A percentile compares a stretch with the other conserved stretches of the same genome.
These are phyloP conservation scores for Calonectria pteridis DNA, from an alignment of 2,329 filamentous ascomycete species.

Conservation along the genomic window DNA sequence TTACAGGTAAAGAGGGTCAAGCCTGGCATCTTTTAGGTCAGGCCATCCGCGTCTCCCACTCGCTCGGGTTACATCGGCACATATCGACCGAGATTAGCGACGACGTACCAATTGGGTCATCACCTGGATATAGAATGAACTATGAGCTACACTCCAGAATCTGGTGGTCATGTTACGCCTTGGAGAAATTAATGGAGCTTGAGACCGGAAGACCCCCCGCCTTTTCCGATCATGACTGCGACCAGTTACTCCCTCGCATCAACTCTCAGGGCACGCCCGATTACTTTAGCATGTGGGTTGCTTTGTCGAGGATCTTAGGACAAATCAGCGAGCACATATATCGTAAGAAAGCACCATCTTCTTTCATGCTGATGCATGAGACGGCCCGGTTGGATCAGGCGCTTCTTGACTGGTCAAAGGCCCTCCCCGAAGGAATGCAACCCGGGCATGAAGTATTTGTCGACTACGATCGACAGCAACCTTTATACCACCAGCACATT, in stretches of 20 bases:
- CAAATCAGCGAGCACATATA: slow-evolving; percentile 41
- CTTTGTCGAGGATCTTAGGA: slow-evolving; percentile 27
- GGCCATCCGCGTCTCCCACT: slow-evolving; percentile 32
- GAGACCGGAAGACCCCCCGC: slow-evolving; percentile 37
- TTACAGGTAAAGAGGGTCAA: slow-evolving; percentile 35
- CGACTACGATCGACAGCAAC: slow-evolving; percentile 3
- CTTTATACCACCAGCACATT: slow-evolving; percentile 23
- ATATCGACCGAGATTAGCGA: slow-evolving; percentile 16
- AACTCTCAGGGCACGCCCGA: slow-evolving; percentile 19
- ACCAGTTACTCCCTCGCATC: slow-evolving; percentile 23
- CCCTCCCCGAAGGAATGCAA: slow-evolving; percentile 25
- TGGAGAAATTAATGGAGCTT: slow-evolving; percentile 39
- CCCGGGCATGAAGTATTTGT: slow-evolving; percentile 26
- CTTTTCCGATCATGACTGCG: slow-evolving; percentile 35
- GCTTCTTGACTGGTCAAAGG: slow-evolving; percentile 33
- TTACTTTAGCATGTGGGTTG: slow-evolving; percentile 35
- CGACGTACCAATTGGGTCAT: slow-evolving; percentile 15
- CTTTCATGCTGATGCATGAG: slow-evolving; percentile 27
- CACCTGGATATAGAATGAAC: slow-evolving; percentile 19
- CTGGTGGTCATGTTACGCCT: slow-evolving; percentile 38
- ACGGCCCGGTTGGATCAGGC: slow-evolving; percentile 34
- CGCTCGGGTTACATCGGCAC: slow-evolving; percentile 32
- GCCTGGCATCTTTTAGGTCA: slow-evolving; percentile 37
- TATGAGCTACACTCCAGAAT: slow-evolving; percentile 31
- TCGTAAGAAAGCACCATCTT: slow-evolving; percentile 26